A percentile compares a stretch with the other conserved stretches of the same genome.
phyloP scores from a whole-genome alignment of 805 yeast genomes.

The Wickerhamiella hasegawae region DNA sequence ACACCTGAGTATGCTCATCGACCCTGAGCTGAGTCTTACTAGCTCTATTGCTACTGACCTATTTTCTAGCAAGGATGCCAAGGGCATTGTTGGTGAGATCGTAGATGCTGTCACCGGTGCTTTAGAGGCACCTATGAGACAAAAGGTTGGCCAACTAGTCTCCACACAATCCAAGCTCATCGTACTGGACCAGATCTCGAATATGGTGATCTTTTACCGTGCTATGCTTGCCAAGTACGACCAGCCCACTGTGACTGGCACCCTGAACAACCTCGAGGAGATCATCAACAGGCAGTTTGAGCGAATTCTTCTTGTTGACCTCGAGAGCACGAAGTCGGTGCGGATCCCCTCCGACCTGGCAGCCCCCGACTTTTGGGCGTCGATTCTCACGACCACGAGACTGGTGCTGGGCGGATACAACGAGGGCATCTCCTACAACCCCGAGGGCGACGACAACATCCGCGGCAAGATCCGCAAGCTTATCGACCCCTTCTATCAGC shows the following conservation, averaged over 20 bases:
- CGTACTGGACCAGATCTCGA: conserved; percentile 40
- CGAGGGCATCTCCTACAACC: conserved; percentile 15
- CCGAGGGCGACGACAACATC: conserved; percentile 5
- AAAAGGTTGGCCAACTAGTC: conserved; percentile 52
- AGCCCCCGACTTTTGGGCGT: conserved; percentile 73
- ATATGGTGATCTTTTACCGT: conserved; percentile 43
- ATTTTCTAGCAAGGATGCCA: conserved; percentile 4
- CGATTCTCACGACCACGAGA: conserved; percentile 44
- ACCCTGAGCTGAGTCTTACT: conserved; percentile 19
- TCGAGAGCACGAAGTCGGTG: conserved; percentile 10
- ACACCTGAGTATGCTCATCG: conserved; percentile 46
- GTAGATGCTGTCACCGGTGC: conserved; percentile 35
- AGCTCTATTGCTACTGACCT: conserved; percentile 6
- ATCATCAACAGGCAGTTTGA: conserved; percentile 27
- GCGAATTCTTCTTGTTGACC: conserved; percentile 25
- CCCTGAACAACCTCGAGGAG: conserved; percentile 20
- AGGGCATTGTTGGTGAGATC: conserved; percentile 10
- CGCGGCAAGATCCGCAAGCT: conserved; percentile 17
- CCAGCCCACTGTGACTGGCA: conserved; percentile 16
- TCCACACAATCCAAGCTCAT: conserved; percentile 45
- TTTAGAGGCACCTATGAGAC: conserved; percentile 42
- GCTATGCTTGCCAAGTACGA: conserved; percentile 40
- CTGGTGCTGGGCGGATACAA: conserved; percentile 36
- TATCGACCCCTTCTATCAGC: conserved; percentile 20
- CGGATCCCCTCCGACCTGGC: conserved; percentile 30